Percentiles rank a stretch among this genome's conserved stretches.
These are phyloP conservation scores for Mycena filopes DNA, from an alignment of 768 basidiomycete genomes.

Conservation along the genomic window DNA sequence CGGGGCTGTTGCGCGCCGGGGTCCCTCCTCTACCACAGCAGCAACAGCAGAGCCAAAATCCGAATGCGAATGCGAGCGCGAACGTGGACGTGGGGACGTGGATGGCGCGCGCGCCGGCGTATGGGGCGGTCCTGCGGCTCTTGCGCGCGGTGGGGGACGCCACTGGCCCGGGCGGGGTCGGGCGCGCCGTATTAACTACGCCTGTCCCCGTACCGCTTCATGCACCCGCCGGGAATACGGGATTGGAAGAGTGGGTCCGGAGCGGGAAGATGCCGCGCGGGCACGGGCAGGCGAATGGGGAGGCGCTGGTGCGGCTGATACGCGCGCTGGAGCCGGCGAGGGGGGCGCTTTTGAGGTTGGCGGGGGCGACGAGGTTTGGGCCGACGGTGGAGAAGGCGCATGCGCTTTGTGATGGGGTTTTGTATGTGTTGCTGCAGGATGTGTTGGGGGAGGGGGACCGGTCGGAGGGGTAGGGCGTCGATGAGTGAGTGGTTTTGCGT, in stretches of 20 bases:
- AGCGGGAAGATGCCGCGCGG: too few species aligned
- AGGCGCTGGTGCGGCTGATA: conserved; percentile 13
- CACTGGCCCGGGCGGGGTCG: not conserved
- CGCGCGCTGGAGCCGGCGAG: conserved; percentile 41
- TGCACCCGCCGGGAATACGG: not conserved
- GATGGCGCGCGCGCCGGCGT: conserved; percentile 33
- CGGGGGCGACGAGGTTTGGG: conserved; percentile 44
- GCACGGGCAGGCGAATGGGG: not conserved
- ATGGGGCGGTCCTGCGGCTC: conserved; percentile 24
- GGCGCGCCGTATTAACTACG: not conserved
- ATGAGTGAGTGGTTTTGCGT: too few species aligned
- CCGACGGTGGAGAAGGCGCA: conserved; percentile 52
- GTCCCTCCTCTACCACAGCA: not conserved
- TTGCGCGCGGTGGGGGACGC: conserved; percentile 22
- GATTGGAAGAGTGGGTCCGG: not conserved
- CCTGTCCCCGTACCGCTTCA: too few species aligned
- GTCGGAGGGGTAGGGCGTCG: not conserved
- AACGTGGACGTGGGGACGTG: conserved; percentile 25
- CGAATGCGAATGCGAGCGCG: not conserved
- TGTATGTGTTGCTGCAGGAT: conserved; percentile 51
- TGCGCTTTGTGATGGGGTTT: conserved; percentile 50
- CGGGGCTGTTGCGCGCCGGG: conserved; percentile 20
- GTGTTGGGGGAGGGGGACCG: conserved; percentile 31
- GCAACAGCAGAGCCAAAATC: not conserved
- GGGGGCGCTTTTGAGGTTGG: conserved; percentile 42